Percentiles rank a stretch among this genome's conserved stretches.
phyloP scores from a whole-genome alignment of 2,329 filamentous ascomycete species.

The Nemania sp. region DNA sequence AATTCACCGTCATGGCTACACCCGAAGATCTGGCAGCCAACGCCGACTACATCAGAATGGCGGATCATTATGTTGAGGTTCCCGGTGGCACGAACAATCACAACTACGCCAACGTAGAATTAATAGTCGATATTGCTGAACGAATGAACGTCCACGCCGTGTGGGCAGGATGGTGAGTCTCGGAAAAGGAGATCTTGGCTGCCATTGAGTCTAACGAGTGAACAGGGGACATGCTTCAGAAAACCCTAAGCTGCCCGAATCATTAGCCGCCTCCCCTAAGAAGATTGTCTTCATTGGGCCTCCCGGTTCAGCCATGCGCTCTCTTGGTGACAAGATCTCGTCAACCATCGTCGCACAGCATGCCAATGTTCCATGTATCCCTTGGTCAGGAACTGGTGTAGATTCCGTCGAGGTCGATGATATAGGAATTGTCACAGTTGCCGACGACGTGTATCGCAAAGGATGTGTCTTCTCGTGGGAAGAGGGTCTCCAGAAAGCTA shows the following conservation, averaged over 20 bases:
- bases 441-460: conserved; percentile 81
- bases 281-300: conserved; percentile 99
- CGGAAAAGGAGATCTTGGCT: background rate
- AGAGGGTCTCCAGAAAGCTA: conserved; percentile 85
- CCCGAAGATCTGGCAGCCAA: conserved; percentile 97
- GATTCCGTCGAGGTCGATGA: conserved; percentile 77
- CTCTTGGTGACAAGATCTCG: conserved; percentile 98
- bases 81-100: conserved; percentile 99
- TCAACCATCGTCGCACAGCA: conserved; percentile 99
- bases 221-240: conserved; percentile 93
- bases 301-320: conserved; percentile 97
- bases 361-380: conserved; percentile 93
- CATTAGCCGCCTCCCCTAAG: conserved; percentile 91
- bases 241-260: conserved; percentile 96
- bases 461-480: conserved; percentile 89
- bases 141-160: conserved; percentile 98
- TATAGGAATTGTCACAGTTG: conserved; percentile 88
- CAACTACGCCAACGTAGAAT: conserved; percentile 99
- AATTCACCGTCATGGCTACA: conserved; percentile 99
- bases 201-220: conserved; percentile 17
- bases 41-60: conserved; percentile 99
- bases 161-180: conserved; percentile 91
- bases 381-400: conserved; percentile 97
- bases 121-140: conserved; percentile 98
- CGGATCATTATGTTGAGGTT: conserved; percentile 98